Evolutionary conservation across 768 basidiomycete genomes (phyloP).

Genomic region (Mycena kentingensis): DNA sequence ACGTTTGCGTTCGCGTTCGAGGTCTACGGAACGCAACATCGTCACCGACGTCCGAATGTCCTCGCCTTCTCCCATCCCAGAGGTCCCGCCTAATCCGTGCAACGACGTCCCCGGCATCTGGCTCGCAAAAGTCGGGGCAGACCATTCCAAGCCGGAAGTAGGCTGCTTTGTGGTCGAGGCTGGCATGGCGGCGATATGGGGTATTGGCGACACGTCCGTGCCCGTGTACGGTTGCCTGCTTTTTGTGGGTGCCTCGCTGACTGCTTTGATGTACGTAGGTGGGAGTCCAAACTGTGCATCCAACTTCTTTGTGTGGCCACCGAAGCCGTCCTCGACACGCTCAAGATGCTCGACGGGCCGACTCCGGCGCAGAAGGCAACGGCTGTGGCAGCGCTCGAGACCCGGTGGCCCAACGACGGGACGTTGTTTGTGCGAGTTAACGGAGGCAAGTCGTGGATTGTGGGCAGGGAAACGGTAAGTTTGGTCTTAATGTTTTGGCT

Average conservation of each 20-base stretch:
- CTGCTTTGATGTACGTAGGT: background rate
- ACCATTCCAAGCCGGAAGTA: constrained; percentile 35
- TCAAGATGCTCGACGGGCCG: constrained; percentile 19
- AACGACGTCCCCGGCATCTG: constrained; percentile 45
- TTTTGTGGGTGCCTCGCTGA: background rate
- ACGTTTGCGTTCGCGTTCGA: too few relatives aligned
- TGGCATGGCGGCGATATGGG: constrained; percentile 37
- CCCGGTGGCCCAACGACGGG: constrained; percentile 49
- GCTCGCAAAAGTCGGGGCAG: constrained; percentile 36
- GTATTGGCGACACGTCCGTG: constrained; percentile 22
- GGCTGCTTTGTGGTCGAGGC: constrained; percentile 41
- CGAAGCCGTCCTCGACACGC: constrained; percentile 24
- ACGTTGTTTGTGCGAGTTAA: constrained; percentile 50
- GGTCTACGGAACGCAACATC: too few relatives aligned
- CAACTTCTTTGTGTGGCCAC: constrained; percentile 38
- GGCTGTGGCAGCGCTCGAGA: constrained; percentile 28
- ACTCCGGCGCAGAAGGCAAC: constrained; percentile 28
- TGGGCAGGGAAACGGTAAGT: too few relatives aligned
- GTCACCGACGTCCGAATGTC: too few relatives aligned
- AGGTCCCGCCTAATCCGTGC: constrained; percentile 27
- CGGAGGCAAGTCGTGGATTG: constrained; percentile 43
- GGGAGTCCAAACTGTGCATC: constrained; percentile 30
- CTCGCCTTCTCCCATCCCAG: background rate
- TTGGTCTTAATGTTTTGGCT: background rate
- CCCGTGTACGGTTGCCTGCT: constrained; percentile 13